Conservation (phyloP, 2,329 filamentous ascomycete genomes). For the Fusarium guadeloupense region DNA sequence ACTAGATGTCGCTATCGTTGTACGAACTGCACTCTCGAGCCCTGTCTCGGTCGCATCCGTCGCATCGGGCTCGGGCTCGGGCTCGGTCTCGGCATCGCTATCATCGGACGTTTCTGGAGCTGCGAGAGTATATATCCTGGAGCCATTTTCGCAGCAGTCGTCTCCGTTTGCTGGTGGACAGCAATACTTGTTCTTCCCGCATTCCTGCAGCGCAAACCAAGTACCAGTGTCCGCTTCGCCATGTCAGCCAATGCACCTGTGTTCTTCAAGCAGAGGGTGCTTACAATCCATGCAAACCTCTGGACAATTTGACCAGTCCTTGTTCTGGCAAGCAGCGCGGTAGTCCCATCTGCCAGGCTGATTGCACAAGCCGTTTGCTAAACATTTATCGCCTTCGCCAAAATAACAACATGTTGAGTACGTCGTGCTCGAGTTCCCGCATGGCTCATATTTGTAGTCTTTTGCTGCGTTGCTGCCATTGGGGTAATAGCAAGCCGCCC, state of each 20-base stretch:
- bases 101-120: slow-evolving; percentile 1
- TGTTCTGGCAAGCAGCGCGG: slow-evolving; percentile 35
- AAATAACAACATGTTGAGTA: slow-evolving; percentile 39
- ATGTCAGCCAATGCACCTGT: background rate
- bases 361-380: slow-evolving; percentile 34
- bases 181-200: slow-evolving; percentile 36
- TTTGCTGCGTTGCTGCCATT: slow-evolving; percentile 31
- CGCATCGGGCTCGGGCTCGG: background rate
- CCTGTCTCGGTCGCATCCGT: background rate
- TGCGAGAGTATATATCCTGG: slow-evolving; percentile 24
- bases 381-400: slow-evolving; percentile 34
- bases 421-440: slow-evolving; percentile 19
- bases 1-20: background rate
- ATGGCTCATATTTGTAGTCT: slow-evolving; percentile 38
- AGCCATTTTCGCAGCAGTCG: slow-evolving; percentile 30
- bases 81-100: background rate
- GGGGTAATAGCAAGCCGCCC: slow-evolving; percentile 35
- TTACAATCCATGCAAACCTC: slow-evolving; percentile 34
- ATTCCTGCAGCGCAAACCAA: slow-evolving; percentile 23
- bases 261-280: background rate
- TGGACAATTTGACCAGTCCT: slow-evolving; percentile 36
- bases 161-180: slow-evolving; percentile 22
- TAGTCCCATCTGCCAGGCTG: slow-evolving; percentile 26
- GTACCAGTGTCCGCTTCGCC: slow-evolving; percentile 9
- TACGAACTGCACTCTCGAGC: background rate